These are phyloP conservation scores for Ceratobasidium sp. DNA, from an alignment of 1,284 basidiomycete genomes.

Conservation along the genomic window DNA sequence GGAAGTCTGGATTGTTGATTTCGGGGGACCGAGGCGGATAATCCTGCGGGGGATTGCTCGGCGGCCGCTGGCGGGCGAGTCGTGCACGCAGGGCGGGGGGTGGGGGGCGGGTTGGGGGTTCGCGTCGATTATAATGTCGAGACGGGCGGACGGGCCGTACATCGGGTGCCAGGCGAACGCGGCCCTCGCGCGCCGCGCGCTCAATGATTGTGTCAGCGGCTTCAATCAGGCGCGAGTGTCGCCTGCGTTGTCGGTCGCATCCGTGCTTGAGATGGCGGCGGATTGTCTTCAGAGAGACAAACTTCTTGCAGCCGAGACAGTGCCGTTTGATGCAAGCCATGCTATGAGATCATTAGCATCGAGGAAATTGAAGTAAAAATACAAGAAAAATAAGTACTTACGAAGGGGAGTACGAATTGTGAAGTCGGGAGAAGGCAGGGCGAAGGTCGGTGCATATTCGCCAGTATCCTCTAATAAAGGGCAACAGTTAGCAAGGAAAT, in stretches of 20 bases:
- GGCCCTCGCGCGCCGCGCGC: neutral
- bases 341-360: conserved; percentile 12
- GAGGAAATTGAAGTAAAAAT: neutral
- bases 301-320: neutral
- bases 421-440: neutral
- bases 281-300: conserved; percentile 1
- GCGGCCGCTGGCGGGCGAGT: neutral
- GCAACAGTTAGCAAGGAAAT: neutral
- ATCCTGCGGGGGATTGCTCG: neutral
- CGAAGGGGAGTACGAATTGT: neutral
- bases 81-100: neutral
- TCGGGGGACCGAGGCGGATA: neutral
- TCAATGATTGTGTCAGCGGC: conserved; percentile 6
- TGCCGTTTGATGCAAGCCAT: neutral
- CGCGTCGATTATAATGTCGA: conserved; percentile 10
- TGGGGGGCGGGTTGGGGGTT: neutral
- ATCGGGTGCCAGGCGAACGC: neutral
- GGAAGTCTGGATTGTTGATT: conserved; percentile 4
- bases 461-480: neutral
- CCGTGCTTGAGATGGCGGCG: conserved; percentile 26
- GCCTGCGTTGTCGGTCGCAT: conserved; percentile 4
- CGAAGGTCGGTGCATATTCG: neutral
- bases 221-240: neutral
- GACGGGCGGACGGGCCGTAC: neutral
- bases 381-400: neutral